Evolutionary conservation across 495 filamentous ascomycete genomes (phyloP), one percentile per base, ranked within the genome.

Genomic region (Penicillium taxi): DNA sequence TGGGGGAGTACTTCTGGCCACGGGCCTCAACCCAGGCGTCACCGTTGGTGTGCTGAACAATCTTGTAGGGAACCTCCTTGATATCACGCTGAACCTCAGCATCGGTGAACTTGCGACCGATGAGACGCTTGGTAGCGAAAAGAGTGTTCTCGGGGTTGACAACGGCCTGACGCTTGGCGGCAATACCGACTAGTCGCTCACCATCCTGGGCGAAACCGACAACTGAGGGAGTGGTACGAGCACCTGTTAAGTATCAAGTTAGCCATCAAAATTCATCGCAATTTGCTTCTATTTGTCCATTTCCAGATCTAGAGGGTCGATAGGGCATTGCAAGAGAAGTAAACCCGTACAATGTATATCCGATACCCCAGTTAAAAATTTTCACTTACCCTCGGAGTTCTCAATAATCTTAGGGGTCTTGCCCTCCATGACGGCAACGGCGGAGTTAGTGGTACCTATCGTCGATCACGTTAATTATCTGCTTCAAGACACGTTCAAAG

Each of bases 131-230:
- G 42, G 91, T 98, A 66, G 91, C 91, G 61, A 98, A 98, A 32
- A 98, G 80, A 32, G 91, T 98, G 70, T 98, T 96, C 66, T 98
- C 91, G 3, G 91, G 91, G 74, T 98, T 98, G 50, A 98, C 93
- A 50, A 96, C 93, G 32, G 91, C 91, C 67, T 98, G 91, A 58
- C 91, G 90, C 78, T 98, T 98, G 45, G 91, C 91, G 32, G 91
- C 86, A 50, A 96, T 87, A 83, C 91, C 91, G 47, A 98, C 91
- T 40, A 98, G 70, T 44, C 93, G 84, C 76, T 98, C 91, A 41
- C 93, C 93, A 66, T 95, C 88, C 69, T 94, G 81, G 28, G 91
- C 84, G 67, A 98, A 96, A 52, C 86, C 91, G 47, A 98, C 90
- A 21, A 95, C 89, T 12, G 91, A 98, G 25, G 91, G 91, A 23